phyloP scores from a whole-genome alignment of 2,329 filamentous ascomycete species.

The Iodosphaeria phyllophila region DNA sequence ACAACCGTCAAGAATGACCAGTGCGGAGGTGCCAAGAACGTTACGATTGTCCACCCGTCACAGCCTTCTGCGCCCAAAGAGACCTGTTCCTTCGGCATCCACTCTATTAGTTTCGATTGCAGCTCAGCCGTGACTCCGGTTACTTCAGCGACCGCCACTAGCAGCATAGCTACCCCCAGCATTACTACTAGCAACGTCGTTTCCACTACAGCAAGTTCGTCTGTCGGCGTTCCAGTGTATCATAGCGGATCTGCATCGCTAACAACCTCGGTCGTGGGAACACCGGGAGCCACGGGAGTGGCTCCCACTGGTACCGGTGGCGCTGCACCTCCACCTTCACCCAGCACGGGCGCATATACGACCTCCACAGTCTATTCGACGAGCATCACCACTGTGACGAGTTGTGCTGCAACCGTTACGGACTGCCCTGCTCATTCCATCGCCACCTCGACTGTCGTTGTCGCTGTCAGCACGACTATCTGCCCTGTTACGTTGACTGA shows the following conservation, averaged over 20 bases:
- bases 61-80: conserved; percentile 36
- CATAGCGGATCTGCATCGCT: conserved; percentile 4
- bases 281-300: conserved; percentile 4
- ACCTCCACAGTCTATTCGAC: conserved; percentile 33
- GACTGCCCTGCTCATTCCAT: conserved; percentile 26
- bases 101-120: conserved; percentile 63
- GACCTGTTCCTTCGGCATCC: conserved; percentile 53
- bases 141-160: conserved; percentile 4
- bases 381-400: conserved; percentile 27
- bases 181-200: conserved; percentile 8
- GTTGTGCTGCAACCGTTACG: conserved; percentile 29
- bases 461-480: conserved; percentile 39
- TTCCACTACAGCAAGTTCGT: conserved; percentile 4
- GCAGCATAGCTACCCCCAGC: conserved; percentile 5
- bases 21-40: conserved; percentile 77
- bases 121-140: conserved; percentile 17
- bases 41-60: conserved; percentile 49
- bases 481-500: conserved; percentile 40
- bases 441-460: conserved; percentile 29
- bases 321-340: conserved; percentile 2
- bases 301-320: conserved; percentile 2
- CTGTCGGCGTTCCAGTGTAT: conserved; percentile 1
- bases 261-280: conserved; percentile 3
- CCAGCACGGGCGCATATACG: conserved; percentile 16
- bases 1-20: conserved; percentile 64